A percentile compares a stretch with the other conserved stretches of the same genome.
phyloP scores from a whole-genome alignment of 192 early-diverging fungal species.

The Dimargaris cristalligena region DNA sequence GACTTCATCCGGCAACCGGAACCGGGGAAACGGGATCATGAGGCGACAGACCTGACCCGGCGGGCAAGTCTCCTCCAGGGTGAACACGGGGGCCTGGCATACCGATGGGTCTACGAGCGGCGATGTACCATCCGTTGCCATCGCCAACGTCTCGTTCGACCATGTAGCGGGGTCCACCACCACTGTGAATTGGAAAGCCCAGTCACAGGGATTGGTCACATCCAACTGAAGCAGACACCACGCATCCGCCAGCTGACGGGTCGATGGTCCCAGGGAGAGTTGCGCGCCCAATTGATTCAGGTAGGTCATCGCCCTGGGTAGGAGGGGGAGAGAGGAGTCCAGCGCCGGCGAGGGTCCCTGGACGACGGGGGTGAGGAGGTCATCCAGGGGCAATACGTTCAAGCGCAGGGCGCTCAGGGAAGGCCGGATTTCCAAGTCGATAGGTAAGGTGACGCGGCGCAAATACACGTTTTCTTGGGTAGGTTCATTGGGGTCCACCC shows the following conservation, averaged over 20 bases:
- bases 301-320: neutral
- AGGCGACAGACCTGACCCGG: neutral
- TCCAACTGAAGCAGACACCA: slow-evolving; percentile 1
- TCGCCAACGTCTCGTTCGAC: no score
- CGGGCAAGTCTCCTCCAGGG: neutral
- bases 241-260: neutral
- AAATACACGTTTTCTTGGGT: neutral
- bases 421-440: neutral
- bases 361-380: neutral
- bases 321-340: neutral
- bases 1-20: neutral
- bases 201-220: neutral
- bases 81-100: neutral
- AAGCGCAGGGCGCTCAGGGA: neutral
- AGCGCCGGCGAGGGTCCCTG: neutral
- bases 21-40: neutral
- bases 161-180: neutral
- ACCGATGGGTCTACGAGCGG: neutral
- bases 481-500: neutral
- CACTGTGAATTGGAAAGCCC: neutral
- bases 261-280: neutral
- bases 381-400: neutral
- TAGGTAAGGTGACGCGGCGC: neutral
- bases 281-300: neutral
- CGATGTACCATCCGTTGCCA: no score